Evolutionary conservation across 2,329 filamentous ascomycete genomes (phyloP), one percentile per base, ranked within the genome.

Genomic region (Cladosporium sp.): DNA sequence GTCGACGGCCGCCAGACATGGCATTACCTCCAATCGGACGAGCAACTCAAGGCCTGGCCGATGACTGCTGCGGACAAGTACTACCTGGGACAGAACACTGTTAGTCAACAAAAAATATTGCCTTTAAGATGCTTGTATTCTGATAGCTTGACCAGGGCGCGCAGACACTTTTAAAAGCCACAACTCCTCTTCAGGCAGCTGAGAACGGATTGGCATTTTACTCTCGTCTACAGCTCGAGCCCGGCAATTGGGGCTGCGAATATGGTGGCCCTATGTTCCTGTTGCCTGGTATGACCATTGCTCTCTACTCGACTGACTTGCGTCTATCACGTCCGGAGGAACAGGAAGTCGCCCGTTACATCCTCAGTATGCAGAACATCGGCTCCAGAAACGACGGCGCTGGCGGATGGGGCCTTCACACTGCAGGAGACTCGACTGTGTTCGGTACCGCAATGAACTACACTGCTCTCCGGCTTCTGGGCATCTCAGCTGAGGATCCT

Each of bases 201-300:
- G 83, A 85, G 67, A 99, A 99, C 80, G 93, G 90, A 44, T 84
- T 98, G 63, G 82, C 86, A 3, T 98, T 97, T 82, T 97, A 96
- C 81, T 91, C 93, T 65, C 86, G 94, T 69, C 86, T 98, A 28
- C 95, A 99, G 77, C 84, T 97, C 1, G 88, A 90, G 16, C 90
- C 92, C 0, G 95, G 95, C 5, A 92, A 97, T 75, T 99, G 95
- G 95, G 95, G 85, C 5, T 98, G 94, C 80, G 95, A 99, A 77
- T 99, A 99, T 80, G 95, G 95, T 64, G 95, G 95, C 0, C 95
- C 95, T 4, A 94, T 97, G 91, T 99, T 99, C 75, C 85, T 98
- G 46, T 83, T 98, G 1, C 92, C 94, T 0, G 92, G 94, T 53
- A 77, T 97, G 26, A 88, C 97, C 68, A 88, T 96, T 71, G 85